A percentile compares a stretch with the other conserved stretches of the same genome.
Evolutionary conservation across 345 rosid species (phyloP).

Genomic region (Pistacia integerrima): DNA sequence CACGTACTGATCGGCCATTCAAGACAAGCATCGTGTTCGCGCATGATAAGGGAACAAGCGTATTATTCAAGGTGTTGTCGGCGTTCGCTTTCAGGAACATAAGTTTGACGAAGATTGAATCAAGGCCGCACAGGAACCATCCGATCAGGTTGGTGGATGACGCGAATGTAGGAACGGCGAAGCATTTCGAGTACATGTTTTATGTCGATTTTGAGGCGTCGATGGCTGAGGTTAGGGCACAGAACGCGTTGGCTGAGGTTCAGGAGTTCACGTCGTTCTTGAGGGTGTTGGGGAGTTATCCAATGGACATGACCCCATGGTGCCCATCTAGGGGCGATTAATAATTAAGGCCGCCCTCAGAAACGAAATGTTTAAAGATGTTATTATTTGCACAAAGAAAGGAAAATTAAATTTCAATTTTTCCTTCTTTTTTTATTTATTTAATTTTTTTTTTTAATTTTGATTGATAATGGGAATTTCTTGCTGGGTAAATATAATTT

Average conservation of each 20-base stretch:
- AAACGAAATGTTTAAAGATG: neutral
- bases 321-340: slow-evolving; percentile 53
- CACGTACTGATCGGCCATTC: slow-evolving; percentile 91
- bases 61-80: slow-evolving; percentile 84
- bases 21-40: slow-evolving; percentile 98
- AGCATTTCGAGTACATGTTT: slow-evolving; percentile 90
- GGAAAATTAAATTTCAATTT: slow-evolving; percentile 17
- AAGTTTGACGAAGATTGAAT: slow-evolving; percentile 87
- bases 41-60: slow-evolving; percentile 89
- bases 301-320: slow-evolving; percentile 99
- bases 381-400: slow-evolving; percentile 30
- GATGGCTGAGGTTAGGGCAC: slow-evolving; percentile 92
- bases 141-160: slow-evolving; percentile 82
- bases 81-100: slow-evolving; percentile 95
- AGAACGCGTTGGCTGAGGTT: slow-evolving; percentile 96
- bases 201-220: slow-evolving; percentile 95
- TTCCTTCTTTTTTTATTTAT: neutral
- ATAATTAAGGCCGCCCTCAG: neutral
- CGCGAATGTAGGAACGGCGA: slow-evolving; percentile 74
- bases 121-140: slow-evolving; percentile 83
- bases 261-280: slow-evolving; percentile 98
- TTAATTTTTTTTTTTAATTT: slow-evolving; percentile 10
- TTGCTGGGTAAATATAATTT: slow-evolving; percentile 17
- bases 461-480: slow-evolving; percentile 10
- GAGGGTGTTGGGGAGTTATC: slow-evolving; percentile 95